Conservation (phyloP, 176 grass and related monocot species). For the Aegilops umbellulata region DNA sequence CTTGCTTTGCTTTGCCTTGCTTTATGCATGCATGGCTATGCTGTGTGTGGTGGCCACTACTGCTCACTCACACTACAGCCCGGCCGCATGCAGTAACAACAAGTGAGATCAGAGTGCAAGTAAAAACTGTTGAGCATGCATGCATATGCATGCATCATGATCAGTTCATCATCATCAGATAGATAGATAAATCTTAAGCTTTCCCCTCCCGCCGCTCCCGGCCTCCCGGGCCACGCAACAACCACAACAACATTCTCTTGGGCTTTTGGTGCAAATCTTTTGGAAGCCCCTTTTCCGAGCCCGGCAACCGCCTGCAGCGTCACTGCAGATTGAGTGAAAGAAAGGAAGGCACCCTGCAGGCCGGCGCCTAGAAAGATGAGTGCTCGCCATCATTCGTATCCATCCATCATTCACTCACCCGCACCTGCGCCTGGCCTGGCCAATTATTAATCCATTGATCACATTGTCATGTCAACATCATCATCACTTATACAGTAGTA, state of each 20-base stretch:
- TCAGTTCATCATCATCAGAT: not conserved
- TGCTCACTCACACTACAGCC: too few relatives aligned
- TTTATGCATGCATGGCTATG: too few relatives aligned
- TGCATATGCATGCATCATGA: too few relatives aligned
- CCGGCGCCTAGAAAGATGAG: constrained; percentile 28
- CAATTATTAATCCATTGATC: not conserved
- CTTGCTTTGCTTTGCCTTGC: too few relatives aligned
- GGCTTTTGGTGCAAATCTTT: constrained; percentile 27
- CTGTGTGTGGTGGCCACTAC: too few relatives aligned
- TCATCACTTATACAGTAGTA: too few relatives aligned
- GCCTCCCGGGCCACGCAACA: not conserved
- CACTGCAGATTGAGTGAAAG: constrained; percentile 26
- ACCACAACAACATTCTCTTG: not conserved
- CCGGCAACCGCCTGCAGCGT: constrained; percentile 7
- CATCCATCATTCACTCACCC: not conserved
- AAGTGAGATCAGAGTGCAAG: too few relatives aligned
- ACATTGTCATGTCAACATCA: constrained; percentile 13
- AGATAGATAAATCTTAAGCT: too few relatives aligned
- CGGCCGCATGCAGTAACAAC: too few relatives aligned
- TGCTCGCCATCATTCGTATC: constrained; percentile 14
- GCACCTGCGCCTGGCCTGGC: not conserved
- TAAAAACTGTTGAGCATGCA: too few relatives aligned
- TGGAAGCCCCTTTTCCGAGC: constrained; percentile 18
- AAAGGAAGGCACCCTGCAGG: not conserved
- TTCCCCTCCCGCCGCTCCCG: too few relatives aligned